These are phyloP conservation scores for Hygrophila difformis DNA, from an alignment of 257 asterid genomes.

Conservation along the genomic window DNA sequence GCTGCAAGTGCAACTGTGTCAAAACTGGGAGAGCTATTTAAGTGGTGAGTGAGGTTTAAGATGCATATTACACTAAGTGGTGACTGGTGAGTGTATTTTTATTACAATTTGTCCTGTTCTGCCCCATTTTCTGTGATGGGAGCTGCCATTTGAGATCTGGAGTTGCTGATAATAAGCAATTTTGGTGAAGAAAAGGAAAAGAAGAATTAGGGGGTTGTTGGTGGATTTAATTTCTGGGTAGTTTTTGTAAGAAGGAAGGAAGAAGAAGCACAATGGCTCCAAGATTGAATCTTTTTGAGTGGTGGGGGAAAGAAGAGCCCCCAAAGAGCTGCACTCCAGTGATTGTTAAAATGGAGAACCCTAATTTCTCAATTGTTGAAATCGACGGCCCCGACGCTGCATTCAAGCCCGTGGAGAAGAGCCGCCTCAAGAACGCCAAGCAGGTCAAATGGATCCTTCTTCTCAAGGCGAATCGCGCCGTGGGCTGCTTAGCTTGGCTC, in stretches of 20 bases:
- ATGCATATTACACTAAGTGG: too few relatives aligned
- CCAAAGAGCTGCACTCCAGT: slow-evolving; percentile 46
- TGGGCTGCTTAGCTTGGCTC: slow-evolving; percentile 51
- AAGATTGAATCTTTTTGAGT: slow-evolving; percentile 38
- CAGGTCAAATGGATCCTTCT: slow-evolving; percentile 63
- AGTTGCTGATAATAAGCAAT: too few relatives aligned
- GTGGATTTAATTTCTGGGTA: too few relatives aligned
- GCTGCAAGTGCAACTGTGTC: slow-evolving; percentile 1
- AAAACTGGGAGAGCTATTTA: slow-evolving; percentile 22
- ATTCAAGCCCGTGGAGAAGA: slow-evolving; percentile 50
- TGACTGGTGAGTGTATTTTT: too few relatives aligned
- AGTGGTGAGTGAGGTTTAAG: too few relatives aligned
- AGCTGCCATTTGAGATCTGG: slow-evolving; percentile 24
- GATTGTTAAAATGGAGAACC: slow-evolving; percentile 61
- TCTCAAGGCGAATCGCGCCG: slow-evolving; percentile 61
- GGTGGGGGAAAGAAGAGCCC: slow-evolving; percentile 36
- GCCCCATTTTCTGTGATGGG: slow-evolving; percentile 18
- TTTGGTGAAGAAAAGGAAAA: slow-evolving; percentile 4
- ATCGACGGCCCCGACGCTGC: slow-evolving; percentile 65
- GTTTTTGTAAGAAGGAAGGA: too few relatives aligned
- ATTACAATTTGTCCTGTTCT: slow-evolving; percentile 8
- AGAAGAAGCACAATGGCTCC: too few relatives aligned
- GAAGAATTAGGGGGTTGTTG: too few relatives aligned
- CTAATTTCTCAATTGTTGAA: slow-evolving; percentile 57
- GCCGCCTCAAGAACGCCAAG: slow-evolving; percentile 54